Base-by-base conservation (phyloP, 441 rosid species). In the Jatropha multifida region DNA sequence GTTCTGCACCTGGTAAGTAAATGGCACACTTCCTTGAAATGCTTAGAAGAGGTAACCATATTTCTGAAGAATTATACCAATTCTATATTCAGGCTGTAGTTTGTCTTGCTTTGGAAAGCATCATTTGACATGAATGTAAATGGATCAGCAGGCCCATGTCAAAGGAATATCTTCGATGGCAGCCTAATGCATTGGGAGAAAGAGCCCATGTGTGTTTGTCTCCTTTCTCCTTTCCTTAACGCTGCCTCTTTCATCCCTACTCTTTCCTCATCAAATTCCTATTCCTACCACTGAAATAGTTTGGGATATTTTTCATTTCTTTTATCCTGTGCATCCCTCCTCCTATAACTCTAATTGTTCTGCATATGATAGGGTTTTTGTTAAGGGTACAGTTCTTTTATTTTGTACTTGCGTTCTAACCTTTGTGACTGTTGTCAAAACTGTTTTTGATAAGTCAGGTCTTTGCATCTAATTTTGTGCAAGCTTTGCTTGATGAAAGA, bases 131-230 rank as follows among this genome's bases (percentile, higher is more conserved):
- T 88, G 92, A 87, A 84, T 91, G 91, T 89, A 83, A 92, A 96
- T 94, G 99, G 89, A 96, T 96, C 92, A 88, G 95, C 96, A 91
- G 99, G 99, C 89, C 92, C 83, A 83, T 96, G 89, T 90, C 99
- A 91, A 90, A 97, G 94, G 90, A 94, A 84, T 96, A 87, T 87
- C 98, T 90, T 86, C 96, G 81, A 88, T 96, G 95, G 99, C 98
- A 91, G 98, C 94, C 85, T 96, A 88, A 88, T 96, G 97, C 97
- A 88, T 89, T 87, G 83, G 94, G 94, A 89, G 97, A 96, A 92
- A 94, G 97, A 91, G 92, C 97, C 75, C 92, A 88, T 86, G 94
- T 91, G 94, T 96, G 98, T 94, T 96, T 92, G 99, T 96, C 94
- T 92, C 83, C 98, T 90, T 92, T 94, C 97, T 94, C 94, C 94